Percentiles rank a stretch among this genome's conserved stretches.
Conservation (phyloP, 495 filamentous ascomycete genomes). For the Hypoxylon intermedium region DNA sequence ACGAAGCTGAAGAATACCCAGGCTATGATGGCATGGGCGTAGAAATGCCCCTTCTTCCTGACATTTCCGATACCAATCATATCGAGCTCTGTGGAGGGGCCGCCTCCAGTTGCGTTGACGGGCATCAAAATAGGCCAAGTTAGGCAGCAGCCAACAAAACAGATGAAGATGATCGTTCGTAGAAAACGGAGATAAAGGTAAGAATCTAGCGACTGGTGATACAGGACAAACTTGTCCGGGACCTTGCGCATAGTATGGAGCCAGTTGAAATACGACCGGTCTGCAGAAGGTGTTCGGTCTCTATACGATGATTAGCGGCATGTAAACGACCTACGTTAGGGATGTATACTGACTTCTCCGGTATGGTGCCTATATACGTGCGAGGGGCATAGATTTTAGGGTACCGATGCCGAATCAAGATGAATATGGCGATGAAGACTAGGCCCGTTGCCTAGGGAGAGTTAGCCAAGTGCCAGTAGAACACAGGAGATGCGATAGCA, state of each 20-base stretch:
- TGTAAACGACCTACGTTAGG: not conserved
- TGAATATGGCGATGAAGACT: conserved; percentile 37
- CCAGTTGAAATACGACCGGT: conserved; percentile 60
- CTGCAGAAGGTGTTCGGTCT: conserved; percentile 35
- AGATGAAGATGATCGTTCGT: conserved; percentile 70
- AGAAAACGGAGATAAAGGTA: conserved; percentile 86
- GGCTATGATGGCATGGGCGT: conserved; percentile 66
- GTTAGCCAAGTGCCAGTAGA: conserved; percentile 12
- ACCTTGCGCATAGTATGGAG: conserved; percentile 66
- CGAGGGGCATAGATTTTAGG: conserved; percentile 42
- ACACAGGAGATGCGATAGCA: not conserved
- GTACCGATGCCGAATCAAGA: conserved; percentile 35
- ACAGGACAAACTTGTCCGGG: conserved; percentile 66
- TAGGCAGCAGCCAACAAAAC: conserved; percentile 72
- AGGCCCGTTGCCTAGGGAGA: conserved; percentile 27
- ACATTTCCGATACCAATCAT: conserved; percentile 73
- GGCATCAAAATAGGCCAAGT: conserved; percentile 82
- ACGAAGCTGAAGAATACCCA: conserved; percentile 75
- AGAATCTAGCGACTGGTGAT: conserved; percentile 73
- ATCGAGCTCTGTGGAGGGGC: conserved; percentile 65
- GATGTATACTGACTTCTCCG: conserved; percentile 37
- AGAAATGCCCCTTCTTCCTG: conserved; percentile 57
- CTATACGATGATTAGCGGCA: conserved; percentile 29
- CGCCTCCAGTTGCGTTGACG: conserved; percentile 75
- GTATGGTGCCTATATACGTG: conserved; percentile 38